phyloP scores from a whole-genome alignment of 2,329 filamentous ascomycete species.

The Aspergillus novoparasiticus region DNA sequence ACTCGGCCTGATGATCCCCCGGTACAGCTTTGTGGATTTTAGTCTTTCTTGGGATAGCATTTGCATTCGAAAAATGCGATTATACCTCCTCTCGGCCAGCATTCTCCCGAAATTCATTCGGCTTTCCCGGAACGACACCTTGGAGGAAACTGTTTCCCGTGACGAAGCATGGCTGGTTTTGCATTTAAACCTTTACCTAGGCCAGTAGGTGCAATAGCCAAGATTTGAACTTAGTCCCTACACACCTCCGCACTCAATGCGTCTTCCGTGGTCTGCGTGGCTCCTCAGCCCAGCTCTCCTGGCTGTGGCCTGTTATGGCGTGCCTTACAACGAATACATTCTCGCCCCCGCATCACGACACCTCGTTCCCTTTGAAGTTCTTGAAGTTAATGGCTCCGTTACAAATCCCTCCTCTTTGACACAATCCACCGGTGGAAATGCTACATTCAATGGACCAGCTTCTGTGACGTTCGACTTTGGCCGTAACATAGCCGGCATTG shows the following conservation, averaged over 20 bases:
- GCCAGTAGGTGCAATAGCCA: background rate
- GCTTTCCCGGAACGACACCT: background rate
- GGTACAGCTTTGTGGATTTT: background rate
- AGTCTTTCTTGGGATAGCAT: background rate
- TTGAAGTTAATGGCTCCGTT: constrained; percentile 34
- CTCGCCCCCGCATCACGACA: constrained; percentile 33
- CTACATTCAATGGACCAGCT: constrained; percentile 27
- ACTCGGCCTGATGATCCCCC: constrained; percentile 1
- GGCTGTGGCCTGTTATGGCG: constrained; percentile 10
- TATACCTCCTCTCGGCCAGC: background rate
- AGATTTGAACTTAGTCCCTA: background rate
- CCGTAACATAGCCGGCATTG: constrained; percentile 43
- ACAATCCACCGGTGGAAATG: background rate
- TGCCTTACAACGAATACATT: constrained; percentile 38
- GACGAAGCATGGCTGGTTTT: background rate
- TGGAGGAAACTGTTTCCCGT: background rate
- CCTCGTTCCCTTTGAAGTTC: constrained; percentile 27
- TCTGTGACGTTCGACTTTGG: constrained; percentile 44
- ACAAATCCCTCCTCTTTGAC: constrained; percentile 23
- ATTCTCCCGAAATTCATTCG: background rate
- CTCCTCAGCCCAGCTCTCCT: constrained; percentile 15
- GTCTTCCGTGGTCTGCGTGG: background rate
- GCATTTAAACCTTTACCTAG: background rate
- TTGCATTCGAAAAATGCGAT: background rate
- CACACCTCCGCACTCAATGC: background rate